Conservation (phyloP, 2,329 filamentous ascomycete genomes). For the Sarocladiaceae sp. region DNA sequence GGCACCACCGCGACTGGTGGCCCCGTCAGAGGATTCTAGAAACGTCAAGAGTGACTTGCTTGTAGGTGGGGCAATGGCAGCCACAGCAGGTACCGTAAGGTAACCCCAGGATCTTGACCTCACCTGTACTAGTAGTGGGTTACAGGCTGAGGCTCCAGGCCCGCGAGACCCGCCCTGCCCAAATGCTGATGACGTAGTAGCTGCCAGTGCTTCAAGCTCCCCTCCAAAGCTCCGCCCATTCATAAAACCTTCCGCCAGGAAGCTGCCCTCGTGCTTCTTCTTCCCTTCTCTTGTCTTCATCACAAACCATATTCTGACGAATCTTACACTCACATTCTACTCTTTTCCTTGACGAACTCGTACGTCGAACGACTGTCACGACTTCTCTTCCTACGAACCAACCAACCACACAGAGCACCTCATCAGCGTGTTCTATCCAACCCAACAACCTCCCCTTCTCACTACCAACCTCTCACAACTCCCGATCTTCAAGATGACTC, state of each 20-base stretch:
- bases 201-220: neutral
- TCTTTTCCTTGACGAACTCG: neutral
- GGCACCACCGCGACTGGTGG: no score
- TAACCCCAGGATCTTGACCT: no score
- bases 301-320: constrained; percentile 6
- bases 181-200: constrained; percentile 8
- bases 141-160: no score
- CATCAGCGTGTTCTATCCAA: constrained; percentile 4
- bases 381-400: neutral
- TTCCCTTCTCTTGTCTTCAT: constrained; percentile 7
- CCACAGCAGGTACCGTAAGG: constrained; percentile 1
- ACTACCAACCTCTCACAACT: constrained; percentile 13
- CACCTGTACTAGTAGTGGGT: no score
- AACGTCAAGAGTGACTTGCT: neutral
- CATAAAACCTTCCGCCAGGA: neutral
- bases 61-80: neutral
- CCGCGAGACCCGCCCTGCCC: constrained; percentile 3
- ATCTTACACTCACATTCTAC: constrained; percentile 4
- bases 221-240: constrained; percentile 10
- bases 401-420: constrained; percentile 10
- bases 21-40: neutral
- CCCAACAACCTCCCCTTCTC: constrained; percentile 12
- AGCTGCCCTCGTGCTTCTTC: neutral
- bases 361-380: neutral
- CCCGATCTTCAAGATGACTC: constrained; percentile 50